Base-by-base conservation (phyloP, 495 filamentous ascomycete genomes). In the Aspergillus biplanus region DNA sequence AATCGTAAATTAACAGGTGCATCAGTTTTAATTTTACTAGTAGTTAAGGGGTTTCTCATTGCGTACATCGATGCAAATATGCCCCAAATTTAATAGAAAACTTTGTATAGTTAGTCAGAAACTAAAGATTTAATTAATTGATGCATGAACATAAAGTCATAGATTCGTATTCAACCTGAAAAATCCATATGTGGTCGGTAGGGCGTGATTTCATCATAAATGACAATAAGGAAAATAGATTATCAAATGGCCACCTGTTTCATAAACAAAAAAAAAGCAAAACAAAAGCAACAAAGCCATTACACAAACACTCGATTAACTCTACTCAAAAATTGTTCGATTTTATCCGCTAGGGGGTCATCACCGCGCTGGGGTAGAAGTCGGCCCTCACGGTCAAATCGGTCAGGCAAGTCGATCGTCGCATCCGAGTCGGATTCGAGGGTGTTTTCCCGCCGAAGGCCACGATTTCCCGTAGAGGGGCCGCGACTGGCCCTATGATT, bases 311-410 rank as follows among this genome's bases (percentile, higher is more conserved):
- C 65, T 35, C 61, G 59, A 33, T 66, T 68, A 44, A 78, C 63
- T 15, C 72, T 72, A 31, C 66, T 72, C 4, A 85, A 57, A 6
- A 83, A 61, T 21, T 75, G 68, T 52, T 81, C 75, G 5, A 84
- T 50, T 33, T 61, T 69, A 48, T 74, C 75, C 3, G 69, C 70
- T 6, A 78, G 62, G 15, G 78, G 70, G 62, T 79, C 74, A 9
- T 76, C 73, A 6, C 63, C 71, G 1, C 61, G 65, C 50, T 78
- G 65, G 2, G 74, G 69, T 11, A 83, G 70, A 1, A 81, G 84
- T 21, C 78, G 76, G 2, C 90, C 89, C 4, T 87, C 74, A 7
- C 74, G 65, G 63, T 92, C 88, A 63, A 92, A 92, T 0, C 90
- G 81, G 48, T 86, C 82, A 0, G 90, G 90, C 0, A 92, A 65